These are phyloP conservation scores for Rhizopus delemar DNA, from an alignment of 371 early-diverging fungal species.

Conservation along the genomic window DNA sequence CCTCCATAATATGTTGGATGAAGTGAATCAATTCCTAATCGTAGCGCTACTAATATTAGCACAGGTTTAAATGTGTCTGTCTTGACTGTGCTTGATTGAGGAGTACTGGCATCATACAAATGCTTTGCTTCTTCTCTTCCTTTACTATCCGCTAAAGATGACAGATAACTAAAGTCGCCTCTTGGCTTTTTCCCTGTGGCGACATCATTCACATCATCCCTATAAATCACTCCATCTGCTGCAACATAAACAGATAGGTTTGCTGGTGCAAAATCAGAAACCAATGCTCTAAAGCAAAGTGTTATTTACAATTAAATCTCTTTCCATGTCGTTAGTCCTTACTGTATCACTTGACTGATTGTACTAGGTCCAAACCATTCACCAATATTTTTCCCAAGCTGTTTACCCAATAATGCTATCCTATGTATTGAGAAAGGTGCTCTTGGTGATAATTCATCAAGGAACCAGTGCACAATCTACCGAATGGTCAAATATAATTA, in stretches of 20 bases:
- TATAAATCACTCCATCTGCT: constrained; percentile 75
- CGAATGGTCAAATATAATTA: neutral
- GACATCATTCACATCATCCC: constrained; percentile 54
- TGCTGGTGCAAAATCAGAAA: constrained; percentile 62
- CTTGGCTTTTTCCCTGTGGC: constrained; percentile 42
- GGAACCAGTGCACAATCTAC: constrained; percentile 79
- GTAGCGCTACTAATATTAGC: constrained; percentile 82
- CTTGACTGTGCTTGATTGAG: neutral
- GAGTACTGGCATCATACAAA: constrained; percentile 30
- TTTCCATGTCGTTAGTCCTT: constrained; percentile 22
- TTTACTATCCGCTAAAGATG: constrained; percentile 13
- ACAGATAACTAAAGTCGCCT: constrained; percentile 36
- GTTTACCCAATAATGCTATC: constrained; percentile 81
- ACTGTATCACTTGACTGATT: constrained; percentile 88
- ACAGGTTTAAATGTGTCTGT: constrained; percentile 55
- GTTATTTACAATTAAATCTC: neutral
- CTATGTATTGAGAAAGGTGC: constrained; percentile 90
- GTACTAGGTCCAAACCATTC: constrained; percentile 97
- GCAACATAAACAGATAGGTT: constrained; percentile 70
- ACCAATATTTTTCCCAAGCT: constrained; percentile 87
- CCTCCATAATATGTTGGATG: constrained; percentile 83
- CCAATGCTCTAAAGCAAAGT: constrained; percentile 56
- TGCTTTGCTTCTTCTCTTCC: constrained; percentile 30
- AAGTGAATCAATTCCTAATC: constrained; percentile 84
- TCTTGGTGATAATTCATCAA: constrained; percentile 74